Conservation (phyloP, 768 basidiomycete species). For the Suillus americanus region DNA sequence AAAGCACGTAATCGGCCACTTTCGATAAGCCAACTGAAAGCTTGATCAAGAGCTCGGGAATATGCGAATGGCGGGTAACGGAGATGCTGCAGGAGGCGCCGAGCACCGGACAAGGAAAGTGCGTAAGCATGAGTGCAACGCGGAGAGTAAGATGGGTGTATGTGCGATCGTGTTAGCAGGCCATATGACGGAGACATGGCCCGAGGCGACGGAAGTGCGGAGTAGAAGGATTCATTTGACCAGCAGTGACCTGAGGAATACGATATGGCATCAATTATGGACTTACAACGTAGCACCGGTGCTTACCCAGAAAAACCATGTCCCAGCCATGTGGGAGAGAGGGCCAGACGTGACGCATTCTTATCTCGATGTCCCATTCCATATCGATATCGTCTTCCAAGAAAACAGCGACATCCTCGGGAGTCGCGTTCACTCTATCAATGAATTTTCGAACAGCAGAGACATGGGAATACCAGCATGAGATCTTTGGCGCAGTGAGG, state of each 20-base stretch:
- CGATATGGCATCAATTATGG: constrained; percentile 6
- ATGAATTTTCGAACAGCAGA: constrained; percentile 47
- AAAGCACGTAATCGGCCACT: constrained; percentile 56
- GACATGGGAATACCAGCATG: constrained; percentile 74
- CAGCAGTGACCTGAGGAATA: constrained; percentile 68
- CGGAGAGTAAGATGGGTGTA: constrained; percentile 61
- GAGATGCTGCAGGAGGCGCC: constrained; percentile 57
- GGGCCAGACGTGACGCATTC: constrained; percentile 46
- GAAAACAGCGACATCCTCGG: constrained; percentile 47
- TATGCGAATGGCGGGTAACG: constrained; percentile 69
- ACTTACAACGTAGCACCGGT: not conserved
- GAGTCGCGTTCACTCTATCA: constrained; percentile 24
- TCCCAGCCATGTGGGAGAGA: constrained; percentile 66
- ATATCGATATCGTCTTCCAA: constrained; percentile 82
- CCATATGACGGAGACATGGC: constrained; percentile 8
- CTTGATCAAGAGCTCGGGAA: constrained; percentile 76
- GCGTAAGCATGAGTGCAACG: constrained; percentile 77
- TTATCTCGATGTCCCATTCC: constrained; percentile 56
- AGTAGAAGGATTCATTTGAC: constrained; percentile 62
- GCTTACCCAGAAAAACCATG: constrained; percentile 66
- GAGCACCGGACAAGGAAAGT: constrained; percentile 51
- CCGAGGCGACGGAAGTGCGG: constrained; percentile 31
- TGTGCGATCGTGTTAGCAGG: constrained; percentile 7
- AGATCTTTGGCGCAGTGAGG: constrained; percentile 59
- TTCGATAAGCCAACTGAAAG: constrained; percentile 63